These are phyloP conservation scores for Flaveria sonorensis DNA, from an alignment of 129 eudicot genomes.

Conservation along the genomic window DNA sequence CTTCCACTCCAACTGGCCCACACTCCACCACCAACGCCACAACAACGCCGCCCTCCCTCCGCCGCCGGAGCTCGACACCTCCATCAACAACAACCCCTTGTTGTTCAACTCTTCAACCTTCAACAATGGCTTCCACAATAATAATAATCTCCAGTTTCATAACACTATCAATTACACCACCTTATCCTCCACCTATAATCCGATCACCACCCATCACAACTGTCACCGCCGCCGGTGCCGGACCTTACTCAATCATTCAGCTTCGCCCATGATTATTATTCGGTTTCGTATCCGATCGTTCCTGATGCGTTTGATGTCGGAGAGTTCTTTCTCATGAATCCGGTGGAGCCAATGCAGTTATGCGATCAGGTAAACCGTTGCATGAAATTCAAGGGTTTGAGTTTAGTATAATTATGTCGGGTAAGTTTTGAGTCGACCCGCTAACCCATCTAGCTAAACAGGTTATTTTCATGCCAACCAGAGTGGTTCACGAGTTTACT, in stretches of 20 bases:
- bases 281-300: background rate
- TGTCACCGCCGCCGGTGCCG: background rate
- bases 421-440: too few relatives aligned
- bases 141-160: constrained; percentile 19
- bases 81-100: background rate
- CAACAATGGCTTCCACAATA: constrained; percentile 22
- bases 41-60: constrained; percentile 20
- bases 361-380: background rate
- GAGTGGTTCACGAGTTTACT: too few relatives aligned
- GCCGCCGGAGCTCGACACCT: constrained; percentile 35
- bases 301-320: background rate
- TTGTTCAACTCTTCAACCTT: constrained; percentile 6
- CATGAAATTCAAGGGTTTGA: too few relatives aligned
- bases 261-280: background rate
- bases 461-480: too few relatives aligned
- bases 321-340: background rate
- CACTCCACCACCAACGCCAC: constrained; percentile 25
- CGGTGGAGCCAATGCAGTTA: constrained; percentile 17
- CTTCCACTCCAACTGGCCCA: constrained; percentile 41
- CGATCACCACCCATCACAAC: constrained; percentile 22
- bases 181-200: constrained; percentile 25
- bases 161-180: constrained; percentile 21
- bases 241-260: constrained; percentile 3
- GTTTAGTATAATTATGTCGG: too few relatives aligned
- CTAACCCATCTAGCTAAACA: too few relatives aligned